These are phyloP conservation scores for Hypholoma sublateritium DNA, from an alignment of 768 basidiomycete species.

Conservation along the genomic window DNA sequence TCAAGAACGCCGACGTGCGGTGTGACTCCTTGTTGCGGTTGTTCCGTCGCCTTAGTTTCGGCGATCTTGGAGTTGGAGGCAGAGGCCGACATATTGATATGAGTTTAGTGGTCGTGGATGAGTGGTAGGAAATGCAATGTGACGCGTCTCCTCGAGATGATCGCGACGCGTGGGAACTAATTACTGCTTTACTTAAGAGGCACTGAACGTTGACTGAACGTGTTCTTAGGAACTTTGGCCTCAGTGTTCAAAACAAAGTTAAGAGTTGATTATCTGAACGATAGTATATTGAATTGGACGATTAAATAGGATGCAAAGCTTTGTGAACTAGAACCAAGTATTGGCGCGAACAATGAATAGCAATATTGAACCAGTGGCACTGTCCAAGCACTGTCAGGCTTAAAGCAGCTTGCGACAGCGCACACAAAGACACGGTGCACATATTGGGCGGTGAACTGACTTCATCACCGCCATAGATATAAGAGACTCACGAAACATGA, in stretches of 20 bases:
- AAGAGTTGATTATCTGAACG: too few species aligned
- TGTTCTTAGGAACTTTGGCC: too few species aligned
- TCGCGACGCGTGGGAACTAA: slow-evolving; percentile 25
- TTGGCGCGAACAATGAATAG: too few species aligned
- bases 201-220: too few species aligned
- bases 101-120: slow-evolving; percentile 5
- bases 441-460: neutral
- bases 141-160: slow-evolving; percentile 25
- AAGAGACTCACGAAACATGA: neutral
- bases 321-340: too few species aligned
- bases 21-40: slow-evolving; percentile 43
- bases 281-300: too few species aligned
- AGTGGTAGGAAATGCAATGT: slow-evolving; percentile 6
- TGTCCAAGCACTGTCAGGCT: too few species aligned
- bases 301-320: too few species aligned
- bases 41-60: slow-evolving; percentile 39
- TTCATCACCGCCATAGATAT: neutral
- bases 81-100: slow-evolving; percentile 32
- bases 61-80: slow-evolving; percentile 49
- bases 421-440: neutral
- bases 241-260: neutral
- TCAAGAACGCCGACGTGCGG: slow-evolving; percentile 87
- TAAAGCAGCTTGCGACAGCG: neutral
- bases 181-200: neutral
- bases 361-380: too few species aligned